Evolutionary conservation across 306 rosid species (phyloP), one percentile per base, ranked within the genome.

Genomic region (Quercus mongolica): DNA sequence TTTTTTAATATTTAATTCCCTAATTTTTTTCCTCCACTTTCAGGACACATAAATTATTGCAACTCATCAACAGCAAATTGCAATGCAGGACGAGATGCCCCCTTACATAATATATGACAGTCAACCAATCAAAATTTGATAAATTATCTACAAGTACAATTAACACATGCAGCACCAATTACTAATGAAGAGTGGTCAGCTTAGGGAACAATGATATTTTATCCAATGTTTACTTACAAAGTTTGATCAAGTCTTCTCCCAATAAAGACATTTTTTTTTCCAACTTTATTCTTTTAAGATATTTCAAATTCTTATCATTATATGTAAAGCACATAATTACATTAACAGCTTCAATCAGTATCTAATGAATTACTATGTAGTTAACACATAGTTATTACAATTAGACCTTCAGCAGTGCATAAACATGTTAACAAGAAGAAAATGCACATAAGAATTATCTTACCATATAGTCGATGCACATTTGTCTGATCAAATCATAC

Each of bases 381-480:
- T 63, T 15, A 33, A 13, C 41, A 18, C 10, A 67, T 31, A 59
- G 41, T 41, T 58, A 23, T 21, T 9, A 64, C 56, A 58, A 28
- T 57, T 35, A 33, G 67, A 38, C 46, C 25, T 69, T 74, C 83
- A 49, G 78, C 33, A 28, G 20, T 57, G 38, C 70, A 56, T 49
- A 78, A 31, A 52, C 67, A 78, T 13, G 19, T 72, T 71, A 62
- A 1, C 14, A 64, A 61, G 15, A 56, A 59, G 44, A 30, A 11
- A 73, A 64, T 31, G 51, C 41, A 31, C 38, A 25, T 9, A 68
- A 57, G 72, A 75, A 3, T 33, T 28, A 77, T 54, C 85, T 61
- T 90, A 95, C 97, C 98, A 95, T 95, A 84, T 93, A 95, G 78
- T 91, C 96, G 18, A 95, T 91, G 86, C 98, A 90, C 98, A 91